Percentiles rank a stretch among this genome's conserved stretches.
Evolutionary conservation across 306 rosid genomes (phyloP).

Genomic region (Dicorynia guianensis): DNA sequence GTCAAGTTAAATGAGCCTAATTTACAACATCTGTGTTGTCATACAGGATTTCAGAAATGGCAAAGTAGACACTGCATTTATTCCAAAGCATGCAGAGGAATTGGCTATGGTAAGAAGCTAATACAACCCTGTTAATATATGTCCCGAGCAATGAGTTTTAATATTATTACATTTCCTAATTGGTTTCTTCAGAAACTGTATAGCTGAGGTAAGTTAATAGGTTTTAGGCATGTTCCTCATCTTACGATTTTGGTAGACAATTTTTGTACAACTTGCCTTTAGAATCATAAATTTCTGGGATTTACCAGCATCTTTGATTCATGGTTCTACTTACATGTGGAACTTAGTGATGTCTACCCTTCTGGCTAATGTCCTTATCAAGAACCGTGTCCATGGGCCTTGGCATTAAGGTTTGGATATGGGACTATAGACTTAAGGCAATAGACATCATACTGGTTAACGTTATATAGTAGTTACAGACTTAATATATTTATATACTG

Average conservation of each 20-base stretch:
- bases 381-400: not conserved
- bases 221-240: not conserved
- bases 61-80: slow-evolving; percentile 93
- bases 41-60: slow-evolving; percentile 89
- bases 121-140: slow-evolving; percentile 12
- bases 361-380: not conserved
- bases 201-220: not conserved
- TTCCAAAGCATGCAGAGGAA: slow-evolving; percentile 92
- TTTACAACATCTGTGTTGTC: not conserved
- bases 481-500: not conserved
- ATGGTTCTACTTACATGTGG: slow-evolving; percentile 2
- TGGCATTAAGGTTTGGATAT: slow-evolving; percentile 7
- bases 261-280: not conserved
- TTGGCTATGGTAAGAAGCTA: slow-evolving; percentile 67
- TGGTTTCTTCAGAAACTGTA: slow-evolving; percentile 26
- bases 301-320: not conserved
- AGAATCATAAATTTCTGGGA: not conserved
- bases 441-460: too few species aligned
- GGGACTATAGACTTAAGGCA: not conserved
- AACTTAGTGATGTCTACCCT: slow-evolving; percentile 18
- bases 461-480: not conserved
- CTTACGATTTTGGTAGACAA: slow-evolving; percentile 31
- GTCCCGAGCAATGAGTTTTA: not conserved
- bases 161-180: slow-evolving; percentile 18
- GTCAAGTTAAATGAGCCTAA: slow-evolving; percentile 24